Conservation (phyloP, 768 basidiomycete species). For the Gautieria morchelliformis region DNA sequence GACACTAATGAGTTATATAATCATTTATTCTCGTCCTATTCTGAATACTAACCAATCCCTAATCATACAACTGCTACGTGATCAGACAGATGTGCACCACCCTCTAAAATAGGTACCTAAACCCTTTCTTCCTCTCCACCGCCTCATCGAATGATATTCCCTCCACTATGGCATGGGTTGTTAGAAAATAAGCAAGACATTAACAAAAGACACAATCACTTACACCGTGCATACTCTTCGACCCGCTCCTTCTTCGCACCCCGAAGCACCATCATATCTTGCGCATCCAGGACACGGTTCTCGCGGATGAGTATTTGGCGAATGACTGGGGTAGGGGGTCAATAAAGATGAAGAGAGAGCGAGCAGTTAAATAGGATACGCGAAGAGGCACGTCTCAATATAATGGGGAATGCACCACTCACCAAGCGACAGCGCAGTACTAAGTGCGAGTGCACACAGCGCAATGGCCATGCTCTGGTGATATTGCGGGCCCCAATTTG, state of each 20-base stretch:
- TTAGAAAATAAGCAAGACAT: background rate
- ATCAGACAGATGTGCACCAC: no score
- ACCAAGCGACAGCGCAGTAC: slow-evolving; percentile 13
- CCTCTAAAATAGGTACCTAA: slow-evolving; percentile 36
- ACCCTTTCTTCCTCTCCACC: slow-evolving; percentile 43
- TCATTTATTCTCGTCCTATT: no score
- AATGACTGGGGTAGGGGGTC: slow-evolving; percentile 24
- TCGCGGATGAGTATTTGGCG: slow-evolving; percentile 34
- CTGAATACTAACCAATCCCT: no score
- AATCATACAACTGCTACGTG: no score
- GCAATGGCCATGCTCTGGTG: slow-evolving; percentile 52
- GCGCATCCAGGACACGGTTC: slow-evolving; percentile 41
- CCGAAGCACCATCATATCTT: slow-evolving; percentile 35
- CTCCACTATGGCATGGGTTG: slow-evolving; percentile 25
- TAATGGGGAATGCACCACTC: background rate
- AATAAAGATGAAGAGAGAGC: background rate
- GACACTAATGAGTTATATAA: no score
- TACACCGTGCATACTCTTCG: slow-evolving; percentile 41
- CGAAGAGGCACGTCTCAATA: background rate
- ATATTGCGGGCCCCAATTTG: slow-evolving; percentile 52
- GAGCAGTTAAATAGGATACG: background rate
- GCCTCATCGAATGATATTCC: slow-evolving; percentile 54
- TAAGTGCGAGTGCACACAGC: slow-evolving; percentile 22
- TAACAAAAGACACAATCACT: background rate
- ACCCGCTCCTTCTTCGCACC: slow-evolving; percentile 40